phyloP scores from a whole-genome alignment of 148 eudicot species.

The Nepenthes mirabilis region DNA sequence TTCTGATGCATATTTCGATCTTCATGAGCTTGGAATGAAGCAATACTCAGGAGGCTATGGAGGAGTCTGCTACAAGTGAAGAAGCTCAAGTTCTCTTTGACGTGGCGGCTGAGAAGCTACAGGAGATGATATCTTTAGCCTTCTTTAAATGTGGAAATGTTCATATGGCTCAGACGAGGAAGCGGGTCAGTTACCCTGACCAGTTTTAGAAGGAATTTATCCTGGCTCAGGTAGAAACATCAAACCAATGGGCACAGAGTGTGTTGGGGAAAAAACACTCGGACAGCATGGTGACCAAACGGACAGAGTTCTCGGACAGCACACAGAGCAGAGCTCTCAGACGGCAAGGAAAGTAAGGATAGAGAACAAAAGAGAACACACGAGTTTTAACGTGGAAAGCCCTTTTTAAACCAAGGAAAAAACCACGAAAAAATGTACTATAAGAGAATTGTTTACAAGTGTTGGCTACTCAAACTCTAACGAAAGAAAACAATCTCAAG shows the following conservation, averaged over 20 bases:
- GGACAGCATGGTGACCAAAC: too few species aligned
- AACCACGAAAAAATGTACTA: too few species aligned
- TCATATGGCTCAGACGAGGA: slow-evolving; percentile 88
- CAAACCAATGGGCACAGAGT: slow-evolving; percentile 65
- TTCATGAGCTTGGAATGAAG: slow-evolving; percentile 78
- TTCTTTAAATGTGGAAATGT: slow-evolving; percentile 91
- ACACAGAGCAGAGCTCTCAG: too few species aligned
- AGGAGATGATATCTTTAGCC: slow-evolving; percentile 90
- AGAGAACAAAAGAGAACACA: too few species aligned
- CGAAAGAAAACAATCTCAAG: too few species aligned
- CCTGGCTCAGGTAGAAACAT: slow-evolving; percentile 32
- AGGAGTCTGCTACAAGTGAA: slow-evolving; percentile 71
- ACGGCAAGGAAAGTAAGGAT: too few species aligned
- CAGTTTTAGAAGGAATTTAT: slow-evolving; percentile 38
- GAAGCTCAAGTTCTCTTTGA: slow-evolving; percentile 67
- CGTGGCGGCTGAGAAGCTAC: slow-evolving; percentile 66
- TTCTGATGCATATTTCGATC: slow-evolving; percentile 71
- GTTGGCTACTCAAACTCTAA: too few species aligned
- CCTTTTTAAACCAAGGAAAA: too few species aligned
- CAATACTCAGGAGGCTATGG: slow-evolving; percentile 84
- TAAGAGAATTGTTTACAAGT: too few species aligned
- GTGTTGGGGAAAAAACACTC: too few species aligned
- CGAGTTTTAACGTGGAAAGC: too few species aligned
- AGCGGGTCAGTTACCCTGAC: slow-evolving; percentile 41
- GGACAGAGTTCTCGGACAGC: too few species aligned